Base-by-base conservation (phyloP, 257 asterid genomes). In the Scutellaria barbata region DNA sequence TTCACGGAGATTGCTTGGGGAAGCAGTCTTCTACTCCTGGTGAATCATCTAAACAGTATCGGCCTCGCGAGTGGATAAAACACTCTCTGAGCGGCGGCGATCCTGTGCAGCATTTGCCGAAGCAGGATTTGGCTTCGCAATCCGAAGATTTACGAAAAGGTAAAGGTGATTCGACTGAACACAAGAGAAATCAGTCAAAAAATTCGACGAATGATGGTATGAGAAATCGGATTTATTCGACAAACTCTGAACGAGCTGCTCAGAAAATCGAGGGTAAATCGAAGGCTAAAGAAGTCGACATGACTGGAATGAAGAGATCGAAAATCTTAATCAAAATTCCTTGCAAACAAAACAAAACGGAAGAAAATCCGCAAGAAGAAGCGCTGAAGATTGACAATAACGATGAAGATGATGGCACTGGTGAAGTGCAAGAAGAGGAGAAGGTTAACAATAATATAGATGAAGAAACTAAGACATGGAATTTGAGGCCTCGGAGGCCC, bases 401-500 rank as follows among this genome's bases (percentile, higher is more conserved):
- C 46, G 76, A 46, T 17, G 77, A 73, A 55, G 77, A 45, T 9
- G 79, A 45, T 47, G 78, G 77, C 65, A 51, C 73, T 10, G 66
- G 65, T 35, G 77, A 46, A 69, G 76, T 43, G 40, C 78, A 14
- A 13, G 83, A 77, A 50, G 83, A 74, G 65, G 81, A 54, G 53
- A 83, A 81, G 54, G 62, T 18, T 7, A 66, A 54, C 10, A 71
- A 71, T 22, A 61, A 37, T 54, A 64, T 37, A 8, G 85, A 82
- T 30, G 89, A 84, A 61, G 89, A 84, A 75, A 66, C 74, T 46
- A 85, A 83, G 78, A 79, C 76, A 33, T 85, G 90, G 88, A 85
- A 83, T 77, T 75, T 85, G 83, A 81, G 90, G 75, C 90, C 90
- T 7, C 82, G 90, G 63, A 85, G 75, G 74, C 81, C 82, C 25